Base-by-base conservation (phyloP, 2,329 filamentous ascomycete species). In the Ophiostoma montium region DNA sequence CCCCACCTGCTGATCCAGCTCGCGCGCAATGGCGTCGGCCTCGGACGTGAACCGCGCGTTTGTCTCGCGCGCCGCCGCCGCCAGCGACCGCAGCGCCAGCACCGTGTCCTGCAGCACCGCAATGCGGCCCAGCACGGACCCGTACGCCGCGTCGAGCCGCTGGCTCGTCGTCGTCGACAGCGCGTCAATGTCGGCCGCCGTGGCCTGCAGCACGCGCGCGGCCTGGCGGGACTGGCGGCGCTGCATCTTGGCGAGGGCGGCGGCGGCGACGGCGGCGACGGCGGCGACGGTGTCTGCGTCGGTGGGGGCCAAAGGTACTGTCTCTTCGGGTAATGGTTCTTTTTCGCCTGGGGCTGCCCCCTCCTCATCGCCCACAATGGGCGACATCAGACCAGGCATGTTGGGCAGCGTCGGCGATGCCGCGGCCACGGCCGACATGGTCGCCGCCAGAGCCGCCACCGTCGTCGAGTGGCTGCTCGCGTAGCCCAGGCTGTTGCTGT, bases 91-190 rank as follows among this genome's bases (percentile, higher is more conserved):
- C 27, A 90, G 67, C 2, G 73, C 74, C 6, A 69, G 62, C 35
- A 88, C 74, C 1, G 79, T 86, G 55, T 69, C 73, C 48, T 82
- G 80, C 35, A 89, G 67, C 1, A 71, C 63, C 46, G 72, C 73
- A 45, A 84, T 71, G 59, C 82, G 85, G 60, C 86, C 80, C 30
- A 87, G 69, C 10, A 88, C 74, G 0, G 77, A 75, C 55, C 84
- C 84, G 65, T 88, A 89, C 3, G 81, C 81, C 51, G 83, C 76
- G 61, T 89, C 84, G 38, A 90, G 74, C 32, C 74, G 74, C 52
- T 74, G 71, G 15, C 80, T 84, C 21, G 80, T 77, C 19, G 70
- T 65, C 49, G 77, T 71, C 19, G 82, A 82, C 52, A 54, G 18
- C 3, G 32, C 23, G 36, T 52, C 49, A 6, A 56, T 43, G 11